These are phyloP conservation scores for Cladosporium phlei DNA, from an alignment of 2,329 filamentous ascomycete species.

Conservation along the genomic window DNA sequence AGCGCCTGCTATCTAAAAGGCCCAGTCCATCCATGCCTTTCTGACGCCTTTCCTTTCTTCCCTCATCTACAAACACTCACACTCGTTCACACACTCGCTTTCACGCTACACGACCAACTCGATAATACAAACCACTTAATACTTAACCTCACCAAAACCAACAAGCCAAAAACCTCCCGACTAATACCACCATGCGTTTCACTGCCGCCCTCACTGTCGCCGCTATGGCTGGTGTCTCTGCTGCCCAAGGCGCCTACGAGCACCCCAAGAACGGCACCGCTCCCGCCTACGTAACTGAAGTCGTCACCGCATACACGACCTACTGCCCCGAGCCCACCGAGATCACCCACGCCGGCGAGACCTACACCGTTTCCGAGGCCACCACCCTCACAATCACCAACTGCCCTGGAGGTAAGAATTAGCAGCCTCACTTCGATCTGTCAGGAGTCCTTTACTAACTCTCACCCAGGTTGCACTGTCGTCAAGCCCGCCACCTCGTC, in stretches of 20 bases:
- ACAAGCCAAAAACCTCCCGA: background rate
- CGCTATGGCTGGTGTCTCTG: constrained; percentile 36
- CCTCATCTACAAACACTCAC: background rate
- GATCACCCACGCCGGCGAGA: constrained; percentile 23
- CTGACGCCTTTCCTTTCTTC: background rate
- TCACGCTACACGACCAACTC: background rate
- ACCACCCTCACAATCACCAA: constrained; percentile 24
- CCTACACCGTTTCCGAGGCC: constrained; percentile 23
- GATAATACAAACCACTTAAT: background rate
- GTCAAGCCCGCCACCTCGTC: constrained; percentile 50
- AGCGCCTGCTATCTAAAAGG: constrained; percentile 4
- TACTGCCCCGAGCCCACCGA: constrained; percentile 29
- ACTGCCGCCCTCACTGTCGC: constrained; percentile 29
- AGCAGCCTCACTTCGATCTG: background rate
- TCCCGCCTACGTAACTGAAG: constrained; percentile 27
- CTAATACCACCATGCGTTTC: constrained; percentile 47
- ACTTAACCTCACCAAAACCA: background rate
- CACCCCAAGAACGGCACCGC: constrained; percentile 15
- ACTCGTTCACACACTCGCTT: constrained; percentile 12
- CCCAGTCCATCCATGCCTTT: background rate
- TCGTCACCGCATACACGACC: constrained; percentile 31
- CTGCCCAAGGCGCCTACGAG: constrained; percentile 35
- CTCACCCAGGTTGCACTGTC: constrained; percentile 35
- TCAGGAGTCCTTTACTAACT: background rate
- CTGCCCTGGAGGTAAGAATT: constrained; percentile 22